Conservation (phyloP, 1,284 basidiomycete species). For the Microbotryomycetes sp. region DNA sequence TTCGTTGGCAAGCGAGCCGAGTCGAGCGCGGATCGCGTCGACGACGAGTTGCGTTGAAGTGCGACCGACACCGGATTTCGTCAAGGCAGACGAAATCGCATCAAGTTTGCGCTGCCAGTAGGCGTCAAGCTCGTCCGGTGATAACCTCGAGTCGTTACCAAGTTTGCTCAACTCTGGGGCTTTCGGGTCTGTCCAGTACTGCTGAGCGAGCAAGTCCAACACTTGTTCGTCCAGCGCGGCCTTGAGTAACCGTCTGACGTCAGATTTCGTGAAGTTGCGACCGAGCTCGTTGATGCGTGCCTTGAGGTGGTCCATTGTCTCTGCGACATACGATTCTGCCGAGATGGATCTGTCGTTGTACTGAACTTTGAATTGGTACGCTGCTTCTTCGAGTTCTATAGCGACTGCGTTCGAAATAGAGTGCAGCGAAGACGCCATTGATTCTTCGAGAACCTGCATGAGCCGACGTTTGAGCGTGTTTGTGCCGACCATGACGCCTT, state of each 20-base stretch:
- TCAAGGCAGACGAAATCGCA: conserved; percentile 80
- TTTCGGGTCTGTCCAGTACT: conserved; percentile 92
- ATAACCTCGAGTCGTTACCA: conserved; percentile 60
- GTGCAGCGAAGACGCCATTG: conserved; percentile 91
- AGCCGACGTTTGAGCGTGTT: conserved; percentile 77
- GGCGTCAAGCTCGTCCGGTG: conserved; percentile 64
- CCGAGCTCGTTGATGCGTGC: conserved; percentile 81
- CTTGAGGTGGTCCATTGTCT: conserved; percentile 90
- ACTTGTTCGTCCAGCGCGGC: conserved; percentile 89
- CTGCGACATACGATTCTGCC: conserved; percentile 94
- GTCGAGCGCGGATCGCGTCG: conserved; percentile 78
- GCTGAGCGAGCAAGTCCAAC: conserved; percentile 91
- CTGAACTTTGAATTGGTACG: conserved; percentile 98
- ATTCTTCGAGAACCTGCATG: conserved; percentile 95
- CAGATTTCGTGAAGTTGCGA: conserved; percentile 76
- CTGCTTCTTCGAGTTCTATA: conserved; percentile 89
- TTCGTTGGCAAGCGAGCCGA: conserved; percentile 74
- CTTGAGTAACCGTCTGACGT: conserved; percentile 82
- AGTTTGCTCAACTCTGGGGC: conserved; percentile 66
- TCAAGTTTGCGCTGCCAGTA: conserved; percentile 97
- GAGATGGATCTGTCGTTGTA: conserved; percentile 95
- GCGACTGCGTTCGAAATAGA: conserved; percentile 95
- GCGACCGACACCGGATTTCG: conserved; percentile 93
- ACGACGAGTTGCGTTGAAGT: conserved; percentile 92
- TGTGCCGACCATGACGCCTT: conserved; percentile 77